Conservation (phyloP, 1,284 basidiomycete species). For the Earliella scabrosa region DNA sequence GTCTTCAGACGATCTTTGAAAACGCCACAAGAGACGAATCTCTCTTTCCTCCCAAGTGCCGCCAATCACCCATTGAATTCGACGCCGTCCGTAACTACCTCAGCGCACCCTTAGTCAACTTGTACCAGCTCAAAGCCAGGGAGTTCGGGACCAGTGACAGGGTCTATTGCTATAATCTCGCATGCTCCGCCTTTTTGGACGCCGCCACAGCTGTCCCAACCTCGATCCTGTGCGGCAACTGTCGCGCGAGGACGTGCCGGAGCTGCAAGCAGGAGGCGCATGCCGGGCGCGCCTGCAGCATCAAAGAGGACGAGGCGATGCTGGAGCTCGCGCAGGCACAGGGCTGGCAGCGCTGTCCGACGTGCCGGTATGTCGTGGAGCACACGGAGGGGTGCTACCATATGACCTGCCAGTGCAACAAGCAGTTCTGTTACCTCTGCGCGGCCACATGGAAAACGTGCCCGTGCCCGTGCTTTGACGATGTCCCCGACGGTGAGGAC, state of each 20-base stretch:
- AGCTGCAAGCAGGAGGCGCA: slow-evolving; percentile 25
- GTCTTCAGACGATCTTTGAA: slow-evolving; percentile 23
- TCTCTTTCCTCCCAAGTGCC: slow-evolving; percentile 27
- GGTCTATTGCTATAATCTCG: slow-evolving; percentile 21
- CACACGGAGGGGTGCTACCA: slow-evolving; percentile 46
- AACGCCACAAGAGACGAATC: slow-evolving; percentile 24
- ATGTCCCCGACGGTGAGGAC: too few species aligned
- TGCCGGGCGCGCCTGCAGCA: slow-evolving; percentile 8
- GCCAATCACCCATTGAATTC: slow-evolving; percentile 14
- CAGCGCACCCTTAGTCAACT: not conserved
- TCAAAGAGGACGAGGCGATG: slow-evolving; percentile 20
- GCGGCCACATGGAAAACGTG: slow-evolving; percentile 46
- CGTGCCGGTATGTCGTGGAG: slow-evolving; percentile 45
- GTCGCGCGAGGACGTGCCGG: slow-evolving; percentile 14
- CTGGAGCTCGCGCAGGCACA: slow-evolving; percentile 35
- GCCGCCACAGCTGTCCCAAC: not conserved
- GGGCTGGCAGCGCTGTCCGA: slow-evolving; percentile 47
- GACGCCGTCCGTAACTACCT: slow-evolving; percentile 5
- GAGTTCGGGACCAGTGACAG: slow-evolving; percentile 20
- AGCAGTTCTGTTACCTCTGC: slow-evolving; percentile 47
- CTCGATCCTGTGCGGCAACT: slow-evolving; percentile 7
- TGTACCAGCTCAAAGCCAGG: slow-evolving; percentile 14
- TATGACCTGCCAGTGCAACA: slow-evolving; percentile 48
- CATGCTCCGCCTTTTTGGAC: slow-evolving; percentile 23
- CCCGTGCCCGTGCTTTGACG: slow-evolving; percentile 35